Evolutionary conservation across 2,329 filamentous ascomycete genomes (phyloP).

Genomic region (Colletotrichum cordylinicola): DNA sequence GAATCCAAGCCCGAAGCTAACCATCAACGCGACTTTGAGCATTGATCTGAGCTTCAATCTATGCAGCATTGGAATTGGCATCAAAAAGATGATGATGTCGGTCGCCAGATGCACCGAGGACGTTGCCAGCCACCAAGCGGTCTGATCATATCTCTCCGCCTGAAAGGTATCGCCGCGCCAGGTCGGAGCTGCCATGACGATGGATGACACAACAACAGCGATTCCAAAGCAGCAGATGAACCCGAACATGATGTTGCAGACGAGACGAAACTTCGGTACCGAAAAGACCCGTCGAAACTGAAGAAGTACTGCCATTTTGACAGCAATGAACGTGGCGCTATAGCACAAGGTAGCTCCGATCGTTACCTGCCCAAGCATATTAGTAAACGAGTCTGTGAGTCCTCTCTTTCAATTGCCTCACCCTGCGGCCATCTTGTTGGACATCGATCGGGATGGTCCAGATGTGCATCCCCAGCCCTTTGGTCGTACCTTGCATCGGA

Average conservation of each 20-base stretch:
- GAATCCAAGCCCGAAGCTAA: conserved; percentile 18
- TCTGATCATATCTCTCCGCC: background rate
- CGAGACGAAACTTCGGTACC: background rate
- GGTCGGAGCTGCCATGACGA: background rate
- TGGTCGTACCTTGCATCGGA: background rate
- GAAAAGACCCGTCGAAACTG: conserved; percentile 8
- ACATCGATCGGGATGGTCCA: background rate
- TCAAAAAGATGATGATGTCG: conserved; percentile 14
- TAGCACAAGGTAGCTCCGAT: conserved; percentile 3
- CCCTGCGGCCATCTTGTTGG: background rate
- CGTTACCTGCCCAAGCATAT: background rate
- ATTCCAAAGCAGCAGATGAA: conserved; percentile 7
- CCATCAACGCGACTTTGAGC: background rate
- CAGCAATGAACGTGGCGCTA: background rate
- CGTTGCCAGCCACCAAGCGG: conserved; percentile 1
- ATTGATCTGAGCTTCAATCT: background rate
- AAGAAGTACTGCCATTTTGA: conserved; percentile 12
- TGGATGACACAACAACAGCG: background rate
- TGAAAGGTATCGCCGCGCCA: conserved; percentile 1
- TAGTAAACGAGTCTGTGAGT: background rate
- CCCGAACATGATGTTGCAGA: conserved; percentile 8
- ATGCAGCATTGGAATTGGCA: conserved; percentile 8
- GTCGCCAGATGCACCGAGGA: conserved; percentile 1
- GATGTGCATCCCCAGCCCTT: background rate
- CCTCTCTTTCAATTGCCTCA: background rate